phyloP scores from a whole-genome alignment of 1,284 basidiomycete species.

The Cystobasidiaceae sp. region DNA sequence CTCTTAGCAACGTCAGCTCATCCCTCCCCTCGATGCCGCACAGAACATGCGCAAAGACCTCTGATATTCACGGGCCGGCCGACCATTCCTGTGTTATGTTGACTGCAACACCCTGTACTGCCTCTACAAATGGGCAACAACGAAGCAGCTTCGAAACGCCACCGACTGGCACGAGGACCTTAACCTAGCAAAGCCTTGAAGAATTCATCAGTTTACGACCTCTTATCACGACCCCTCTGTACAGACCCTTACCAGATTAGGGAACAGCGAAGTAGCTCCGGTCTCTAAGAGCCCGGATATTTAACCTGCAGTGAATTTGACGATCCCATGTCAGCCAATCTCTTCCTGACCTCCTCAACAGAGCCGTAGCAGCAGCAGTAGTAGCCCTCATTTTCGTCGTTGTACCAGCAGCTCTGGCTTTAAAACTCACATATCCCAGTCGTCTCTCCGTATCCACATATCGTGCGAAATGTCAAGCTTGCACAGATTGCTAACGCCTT shows the following conservation, averaged over 20 bases:
- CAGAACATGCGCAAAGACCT: too few relatives aligned
- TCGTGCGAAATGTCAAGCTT: constrained; percentile 85
- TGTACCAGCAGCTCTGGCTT: not conserved
- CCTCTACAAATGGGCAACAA: too few relatives aligned
- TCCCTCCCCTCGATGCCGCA: too few relatives aligned
- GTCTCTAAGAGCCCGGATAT: constrained; percentile 20
- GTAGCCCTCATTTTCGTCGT: not conserved
- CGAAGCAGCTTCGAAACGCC: too few relatives aligned
- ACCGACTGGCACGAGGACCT: too few relatives aligned
- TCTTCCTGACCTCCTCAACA: not conserved
- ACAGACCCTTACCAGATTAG: not conserved
- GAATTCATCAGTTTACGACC: too few relatives aligned
- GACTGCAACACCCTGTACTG: too few relatives aligned
- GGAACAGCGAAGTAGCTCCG: constrained; percentile 21
- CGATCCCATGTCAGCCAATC: not conserved
- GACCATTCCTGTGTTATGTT: too few relatives aligned
- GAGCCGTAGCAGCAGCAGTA: not conserved
- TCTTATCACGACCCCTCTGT: not conserved
- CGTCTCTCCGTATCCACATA: constrained; percentile 76
- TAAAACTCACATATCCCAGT: constrained; percentile 60
- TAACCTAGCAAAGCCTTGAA: too few relatives aligned
- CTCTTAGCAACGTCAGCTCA: too few relatives aligned
- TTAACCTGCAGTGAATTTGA: not conserved
- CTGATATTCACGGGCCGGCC: too few relatives aligned
- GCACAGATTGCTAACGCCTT: constrained; percentile 89